Evolutionary conservation across 805 yeast genomes (phyloP), one percentile per base, ranked within the genome.

Genomic region (Suhomyces sp.): DNA sequence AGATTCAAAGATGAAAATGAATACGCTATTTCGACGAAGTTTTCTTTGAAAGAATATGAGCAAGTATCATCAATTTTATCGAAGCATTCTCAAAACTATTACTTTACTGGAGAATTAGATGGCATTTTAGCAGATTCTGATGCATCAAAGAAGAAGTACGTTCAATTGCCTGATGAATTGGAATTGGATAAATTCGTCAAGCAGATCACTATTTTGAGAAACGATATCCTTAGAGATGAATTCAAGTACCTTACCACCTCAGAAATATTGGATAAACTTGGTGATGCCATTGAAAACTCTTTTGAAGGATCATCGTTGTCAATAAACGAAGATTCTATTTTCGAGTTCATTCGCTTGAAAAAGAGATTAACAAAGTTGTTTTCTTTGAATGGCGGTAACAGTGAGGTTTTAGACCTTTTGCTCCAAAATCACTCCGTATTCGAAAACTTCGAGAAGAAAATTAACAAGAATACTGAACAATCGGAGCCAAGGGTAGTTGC

Each of bases 91-190:
- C 14, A 16, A 5, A 18, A 13, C 12, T 18, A 19, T 14, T 33
- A 18, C 19, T 33, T 33, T 16, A 19, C 24, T 6, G 30, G 12
- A 11, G 20, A 12, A n/a, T 9, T 33, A 10, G 36, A 33, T 26
- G 19, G 21, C 5, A 12, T 19, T 8, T 12, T 17, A 10, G 10
- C 17, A 15, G n/a, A 11, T 30, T 27, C 20, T 6, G 17, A 20
- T 21, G 24, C 8, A 15, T 13, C n/a, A 6, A 21, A 25, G 12
- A 19, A 19, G 14, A 28, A 22, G 4, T 33, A 27, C 14, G 24
- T 31, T 15, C 50, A 47, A 23, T 44, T 51, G n/a, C 56, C 54
- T 3, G 52, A 50, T 17, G 37, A 44, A 18, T 38, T 50, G 30
- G 40, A 43, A 12, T 38, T 53, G 29, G 39, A 43, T 24, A 29